These are phyloP conservation scores for Centaurea solstitialis DNA, from an alignment of 129 eudicot genomes.

Conservation along the genomic window DNA sequence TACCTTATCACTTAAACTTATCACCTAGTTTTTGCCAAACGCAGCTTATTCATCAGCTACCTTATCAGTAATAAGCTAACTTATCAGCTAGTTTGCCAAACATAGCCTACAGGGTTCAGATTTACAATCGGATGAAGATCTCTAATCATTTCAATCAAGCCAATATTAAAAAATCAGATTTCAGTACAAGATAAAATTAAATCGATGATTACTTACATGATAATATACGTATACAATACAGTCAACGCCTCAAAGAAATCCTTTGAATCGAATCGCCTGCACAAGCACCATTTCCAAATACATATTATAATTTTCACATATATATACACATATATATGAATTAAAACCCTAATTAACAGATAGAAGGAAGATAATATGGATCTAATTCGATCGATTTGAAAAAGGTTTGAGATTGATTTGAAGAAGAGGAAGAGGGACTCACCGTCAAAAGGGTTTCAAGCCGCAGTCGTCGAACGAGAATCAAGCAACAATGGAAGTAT, in stretches of 20 bases:
- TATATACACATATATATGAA: neutral
- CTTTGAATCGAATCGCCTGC: constrained; percentile 18
- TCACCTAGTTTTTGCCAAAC: too few relatives aligned
- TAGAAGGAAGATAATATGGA: neutral
- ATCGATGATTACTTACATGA: neutral
- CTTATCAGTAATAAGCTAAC: too few relatives aligned
- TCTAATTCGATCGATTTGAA: neutral
- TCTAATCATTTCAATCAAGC: neutral
- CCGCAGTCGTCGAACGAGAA: neutral
- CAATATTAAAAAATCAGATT: neutral
- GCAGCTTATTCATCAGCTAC: too few relatives aligned
- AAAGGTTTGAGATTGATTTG: neutral
- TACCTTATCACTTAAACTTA: too few relatives aligned
- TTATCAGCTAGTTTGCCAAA: too few relatives aligned
- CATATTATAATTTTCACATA: neutral
- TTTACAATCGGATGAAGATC: neutral
- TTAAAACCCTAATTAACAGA: constrained; percentile 16
- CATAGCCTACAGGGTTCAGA: neutral
- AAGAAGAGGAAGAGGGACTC: neutral
- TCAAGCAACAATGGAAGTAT: neutral
- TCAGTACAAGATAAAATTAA: neutral
- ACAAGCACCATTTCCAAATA: neutral
- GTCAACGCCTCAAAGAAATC: neutral
- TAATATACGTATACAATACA: neutral
- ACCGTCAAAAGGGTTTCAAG: neutral